Evolutionary conservation across 2,329 filamentous ascomycete genomes (phyloP), one percentile per base, ranked within the genome.

Genomic region (Apiospora marii): DNA sequence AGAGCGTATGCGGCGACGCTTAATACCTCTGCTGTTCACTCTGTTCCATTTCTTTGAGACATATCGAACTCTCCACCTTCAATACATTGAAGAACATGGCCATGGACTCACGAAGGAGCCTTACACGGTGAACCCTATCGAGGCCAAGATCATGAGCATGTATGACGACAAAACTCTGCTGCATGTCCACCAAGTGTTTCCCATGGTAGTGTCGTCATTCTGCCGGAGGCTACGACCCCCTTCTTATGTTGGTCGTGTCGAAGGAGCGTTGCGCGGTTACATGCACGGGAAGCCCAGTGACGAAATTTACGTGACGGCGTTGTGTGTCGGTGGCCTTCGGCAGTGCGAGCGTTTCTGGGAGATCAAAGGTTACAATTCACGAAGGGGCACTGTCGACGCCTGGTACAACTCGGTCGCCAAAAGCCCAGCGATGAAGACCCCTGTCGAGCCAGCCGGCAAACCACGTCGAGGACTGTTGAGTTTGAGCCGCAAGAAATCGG

Each of bases 21-120:
- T 92, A 12, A 90, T 91, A 71, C 90, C 90, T 0, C 79, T 92
- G 10, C 84, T 92, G 22, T 92, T 92, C 75, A 91, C 90, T 16
- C 84, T 91, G 34, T 92, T 92, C 75, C 90, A 92, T 79, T 92
- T 92, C 77, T 92, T 92, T 78, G 90, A 92, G 78, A 90, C 85
- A 0, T 92, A 91, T 77, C 87, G 90, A 72, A 86, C 85, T 51
- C 82, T 91, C 3, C 89, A 92, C 75, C 79, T 91, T 10, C 82
- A 89, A 75, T 88, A 89, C 73, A 85, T 92, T 34, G 82, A 83
- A 68, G 83, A 88, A 68, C 84, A 89, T 51, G 87, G 87, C 16
- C 83, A 87, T 68, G 88, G 89, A 6, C 76, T 92, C 67, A 81
- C 82, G 53, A 83, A 79, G 58, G 84, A 85, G 71, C 87, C 90